Conservation (phyloP, 177 flowering plant species). For the Vitis hybrid region DNA sequence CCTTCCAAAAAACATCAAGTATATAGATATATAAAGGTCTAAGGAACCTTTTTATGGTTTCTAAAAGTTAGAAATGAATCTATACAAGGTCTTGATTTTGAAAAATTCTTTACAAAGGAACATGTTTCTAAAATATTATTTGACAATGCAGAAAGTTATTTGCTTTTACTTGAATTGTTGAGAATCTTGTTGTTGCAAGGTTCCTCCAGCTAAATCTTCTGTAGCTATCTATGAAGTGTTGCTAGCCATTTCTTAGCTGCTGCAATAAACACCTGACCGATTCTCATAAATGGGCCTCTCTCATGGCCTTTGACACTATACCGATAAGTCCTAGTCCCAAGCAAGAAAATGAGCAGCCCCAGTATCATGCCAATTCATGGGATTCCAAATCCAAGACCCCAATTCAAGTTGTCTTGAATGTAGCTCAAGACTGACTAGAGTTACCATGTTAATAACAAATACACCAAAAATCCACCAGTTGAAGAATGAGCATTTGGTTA, state of each 20-base stretch:
- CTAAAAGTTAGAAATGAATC: not conserved
- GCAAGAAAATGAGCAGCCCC: conserved; percentile 39
- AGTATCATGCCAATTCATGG: conserved; percentile 42
- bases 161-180: conserved; percentile 42
- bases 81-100: not conserved
- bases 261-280: conserved; percentile 36
- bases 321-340: conserved; percentile 46
- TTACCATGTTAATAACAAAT: conserved; percentile 17
- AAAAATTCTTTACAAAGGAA: no score
- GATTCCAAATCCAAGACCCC: conserved; percentile 63
- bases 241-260: conserved; percentile 34
- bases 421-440: conserved; percentile 28
- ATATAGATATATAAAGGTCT: no score
- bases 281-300: conserved; percentile 37
- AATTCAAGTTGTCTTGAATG: conserved; percentile 51
- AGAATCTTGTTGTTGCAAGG: conserved; percentile 13
- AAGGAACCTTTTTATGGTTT: no score
- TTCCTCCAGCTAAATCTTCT: conserved; percentile 24
- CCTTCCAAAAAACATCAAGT: conserved; percentile 9
- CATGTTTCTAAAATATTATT: no score
- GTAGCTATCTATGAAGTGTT: conserved; percentile 6
- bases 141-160: not conserved
- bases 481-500: conserved; percentile 59
- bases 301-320: conserved; percentile 24
- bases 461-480: conserved; percentile 58